Evolutionary conservation across 371 early-diverging fungal species (phyloP).

Genomic region (Zopfochytrium polystomum): DNA sequence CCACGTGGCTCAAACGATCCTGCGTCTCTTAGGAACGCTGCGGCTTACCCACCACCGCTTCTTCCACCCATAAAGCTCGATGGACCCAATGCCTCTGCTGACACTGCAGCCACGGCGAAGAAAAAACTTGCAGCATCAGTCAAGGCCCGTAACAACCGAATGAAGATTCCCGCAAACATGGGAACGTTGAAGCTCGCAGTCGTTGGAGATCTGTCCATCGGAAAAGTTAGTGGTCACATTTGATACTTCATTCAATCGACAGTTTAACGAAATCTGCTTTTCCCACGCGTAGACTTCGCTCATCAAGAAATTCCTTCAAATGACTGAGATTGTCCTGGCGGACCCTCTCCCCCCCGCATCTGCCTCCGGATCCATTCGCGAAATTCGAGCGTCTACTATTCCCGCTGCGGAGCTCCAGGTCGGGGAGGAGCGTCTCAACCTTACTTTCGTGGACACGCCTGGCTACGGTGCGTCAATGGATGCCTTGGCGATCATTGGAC

Average conservation of each 20-base stretch:
- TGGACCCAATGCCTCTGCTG: too few relatives aligned
- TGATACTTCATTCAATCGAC: too few relatives aligned
- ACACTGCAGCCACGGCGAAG: too few relatives aligned
- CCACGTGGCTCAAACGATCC: too few relatives aligned
- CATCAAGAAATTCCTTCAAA: slow-evolving; percentile 18
- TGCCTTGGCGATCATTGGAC: slow-evolving; percentile 31
- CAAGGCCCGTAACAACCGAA: too few relatives aligned
- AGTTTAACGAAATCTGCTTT: too few relatives aligned
- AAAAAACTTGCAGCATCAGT: too few relatives aligned
- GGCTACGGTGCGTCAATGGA: slow-evolving; percentile 39
- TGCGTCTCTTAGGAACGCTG: too few relatives aligned
- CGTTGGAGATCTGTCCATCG: slow-evolving; percentile 40
- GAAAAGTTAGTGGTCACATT: slow-evolving; percentile 42
- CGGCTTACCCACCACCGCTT: too few relatives aligned
- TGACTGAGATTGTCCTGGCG: slow-evolving; percentile 17
- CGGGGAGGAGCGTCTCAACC: slow-evolving; percentile 29
- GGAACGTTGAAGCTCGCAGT: slow-evolving; percentile 32
- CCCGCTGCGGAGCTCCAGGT: slow-evolving; percentile 13
- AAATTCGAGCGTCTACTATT: slow-evolving; percentile 29
- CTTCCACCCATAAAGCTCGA: too few relatives aligned
- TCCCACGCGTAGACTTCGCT: slow-evolving; percentile 26
- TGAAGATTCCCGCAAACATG: too few relatives aligned
- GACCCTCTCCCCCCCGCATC: slow-evolving; percentile 6
- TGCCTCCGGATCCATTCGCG: slow-evolving; percentile 9
- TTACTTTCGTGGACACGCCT: slow-evolving; percentile 40